Percentiles rank a stretch among this genome's conserved stretches.
Evolutionary conservation across 2,329 filamentous ascomycete species (phyloP).

Genomic region (Metarhizium robertsii): DNA sequence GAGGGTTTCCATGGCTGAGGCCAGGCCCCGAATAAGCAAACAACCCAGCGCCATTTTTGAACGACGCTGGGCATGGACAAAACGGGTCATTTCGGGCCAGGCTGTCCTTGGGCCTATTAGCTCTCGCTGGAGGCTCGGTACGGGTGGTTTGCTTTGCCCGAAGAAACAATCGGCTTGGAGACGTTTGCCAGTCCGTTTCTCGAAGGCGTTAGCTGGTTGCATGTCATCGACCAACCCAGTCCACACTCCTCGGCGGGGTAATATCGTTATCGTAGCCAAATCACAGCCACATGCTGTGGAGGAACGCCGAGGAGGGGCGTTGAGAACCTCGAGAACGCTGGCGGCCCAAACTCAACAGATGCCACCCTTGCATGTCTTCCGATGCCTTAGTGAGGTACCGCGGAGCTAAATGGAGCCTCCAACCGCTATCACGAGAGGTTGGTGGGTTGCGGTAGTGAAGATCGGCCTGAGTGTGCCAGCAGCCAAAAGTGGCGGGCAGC

Average conservation of each 20-base stretch:
- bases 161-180: neutral
- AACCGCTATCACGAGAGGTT: neutral
- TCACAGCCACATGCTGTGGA: neutral
- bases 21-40: neutral
- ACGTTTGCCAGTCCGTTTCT: neutral
- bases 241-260: neutral
- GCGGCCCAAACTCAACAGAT: too few species aligned
- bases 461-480: neutral
- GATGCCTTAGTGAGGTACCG: conserved; percentile 1
- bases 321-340: too few species aligned
- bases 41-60: neutral
- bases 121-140: neutral
- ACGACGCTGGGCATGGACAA: neutral
- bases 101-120: neutral
- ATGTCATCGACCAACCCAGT: neutral
- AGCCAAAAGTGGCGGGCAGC: neutral
- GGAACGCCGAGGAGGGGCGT: too few species aligned
- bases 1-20: neutral
- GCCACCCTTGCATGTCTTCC: neutral
- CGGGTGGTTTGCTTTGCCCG: neutral
- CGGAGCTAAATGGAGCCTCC: neutral
- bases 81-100: neutral
- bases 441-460: neutral
- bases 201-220: neutral
- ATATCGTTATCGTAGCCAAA: neutral